phyloP scores from a whole-genome alignment of 2,329 filamentous ascomycete genomes.

The Fusarium sp. region DNA sequence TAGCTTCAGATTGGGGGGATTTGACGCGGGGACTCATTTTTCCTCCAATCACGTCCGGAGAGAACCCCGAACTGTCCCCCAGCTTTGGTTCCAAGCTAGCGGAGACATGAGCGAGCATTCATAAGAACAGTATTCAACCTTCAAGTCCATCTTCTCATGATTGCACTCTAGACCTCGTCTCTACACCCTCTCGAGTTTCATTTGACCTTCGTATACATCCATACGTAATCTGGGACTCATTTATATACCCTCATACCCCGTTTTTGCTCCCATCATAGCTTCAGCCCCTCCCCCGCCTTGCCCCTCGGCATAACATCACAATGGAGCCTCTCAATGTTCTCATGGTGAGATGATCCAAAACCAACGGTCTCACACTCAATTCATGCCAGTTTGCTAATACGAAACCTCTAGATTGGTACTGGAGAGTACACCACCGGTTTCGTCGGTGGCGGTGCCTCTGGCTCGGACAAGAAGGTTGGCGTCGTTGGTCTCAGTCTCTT shows the following conservation, averaged over 20 bases:
- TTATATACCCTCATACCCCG: conserved; percentile 6
- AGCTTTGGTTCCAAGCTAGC: conserved; percentile 13
- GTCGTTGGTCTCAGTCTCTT: conserved; percentile 92
- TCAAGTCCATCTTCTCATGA: conserved; percentile 18
- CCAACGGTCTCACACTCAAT: neutral
- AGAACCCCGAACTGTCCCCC: conserved; percentile 36
- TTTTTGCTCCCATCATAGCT: conserved; percentile 32
- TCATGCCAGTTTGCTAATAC: neutral
- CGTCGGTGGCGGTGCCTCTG: conserved; percentile 82
- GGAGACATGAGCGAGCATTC: conserved; percentile 39
- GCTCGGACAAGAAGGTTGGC: conserved; percentile 94
- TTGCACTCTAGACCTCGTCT: neutral
- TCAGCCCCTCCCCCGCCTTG: conserved; percentile 31
- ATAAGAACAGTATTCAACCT: conserved; percentile 27
- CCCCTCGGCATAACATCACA: conserved; percentile 30
- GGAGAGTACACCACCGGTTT: conserved; percentile 98
- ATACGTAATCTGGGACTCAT: neutral
- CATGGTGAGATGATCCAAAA: conserved; percentile 61
- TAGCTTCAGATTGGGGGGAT: conserved; percentile 37
- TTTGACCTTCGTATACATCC: neutral
- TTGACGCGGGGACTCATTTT: conserved; percentile 24
- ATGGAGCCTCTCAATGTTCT: conserved; percentile 73
- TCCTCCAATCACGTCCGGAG: conserved; percentile 44
- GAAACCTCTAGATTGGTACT: conserved; percentile 74
- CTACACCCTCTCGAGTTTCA: neutral